These are phyloP conservation scores for Spencermartinsiella europaea DNA, from an alignment of 805 yeast species.

Conservation along the genomic window DNA sequence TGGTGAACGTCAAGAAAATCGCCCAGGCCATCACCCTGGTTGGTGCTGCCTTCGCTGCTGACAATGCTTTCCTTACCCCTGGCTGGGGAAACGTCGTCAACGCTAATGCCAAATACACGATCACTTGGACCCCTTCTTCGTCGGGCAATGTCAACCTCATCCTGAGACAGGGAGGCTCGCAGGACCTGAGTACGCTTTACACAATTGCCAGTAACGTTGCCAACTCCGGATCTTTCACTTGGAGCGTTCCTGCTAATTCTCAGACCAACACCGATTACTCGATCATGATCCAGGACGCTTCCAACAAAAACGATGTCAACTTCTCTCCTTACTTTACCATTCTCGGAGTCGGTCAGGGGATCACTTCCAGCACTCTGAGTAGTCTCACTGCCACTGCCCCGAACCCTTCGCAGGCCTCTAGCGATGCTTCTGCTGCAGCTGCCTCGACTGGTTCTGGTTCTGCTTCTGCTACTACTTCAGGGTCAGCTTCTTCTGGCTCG, in stretches of 20 bases:
- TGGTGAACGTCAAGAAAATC: not conserved
- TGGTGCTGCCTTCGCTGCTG: slow-evolving; percentile 14
- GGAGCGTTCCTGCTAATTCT: slow-evolving; percentile 25
- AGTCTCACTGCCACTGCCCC: slow-evolving; percentile 6
- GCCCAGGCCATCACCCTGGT: slow-evolving; percentile 2
- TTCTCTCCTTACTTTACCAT: slow-evolving; percentile 25
- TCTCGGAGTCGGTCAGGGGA: slow-evolving; percentile 21
- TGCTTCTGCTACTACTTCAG: slow-evolving; percentile 11
- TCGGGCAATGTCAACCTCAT: slow-evolving; percentile 24
- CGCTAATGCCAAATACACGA: slow-evolving; percentile 24
- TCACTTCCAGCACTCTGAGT: slow-evolving; percentile 13
- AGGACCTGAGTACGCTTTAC: slow-evolving; percentile 20
- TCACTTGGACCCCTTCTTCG: slow-evolving; percentile 30
- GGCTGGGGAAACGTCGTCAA: slow-evolving; percentile 25
- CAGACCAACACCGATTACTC: slow-evolving; percentile 23
- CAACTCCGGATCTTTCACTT: slow-evolving; percentile 28
- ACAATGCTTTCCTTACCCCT: slow-evolving; percentile 25
- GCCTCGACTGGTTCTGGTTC: slow-evolving; percentile 13
- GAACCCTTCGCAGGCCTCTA: slow-evolving; percentile 3
- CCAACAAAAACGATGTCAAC: slow-evolving; percentile 18
- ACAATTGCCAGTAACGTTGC: slow-evolving; percentile 26
- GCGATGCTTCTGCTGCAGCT: slow-evolving; percentile 13
- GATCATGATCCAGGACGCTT: slow-evolving; percentile 23
- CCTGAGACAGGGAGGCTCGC: slow-evolving; percentile 26
- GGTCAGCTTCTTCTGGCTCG: not conserved